A percentile compares a stretch with the other conserved stretches of the same genome.
Conservation (phyloP, 2,329 filamentous ascomycete species). For the Venturia pyrina region DNA sequence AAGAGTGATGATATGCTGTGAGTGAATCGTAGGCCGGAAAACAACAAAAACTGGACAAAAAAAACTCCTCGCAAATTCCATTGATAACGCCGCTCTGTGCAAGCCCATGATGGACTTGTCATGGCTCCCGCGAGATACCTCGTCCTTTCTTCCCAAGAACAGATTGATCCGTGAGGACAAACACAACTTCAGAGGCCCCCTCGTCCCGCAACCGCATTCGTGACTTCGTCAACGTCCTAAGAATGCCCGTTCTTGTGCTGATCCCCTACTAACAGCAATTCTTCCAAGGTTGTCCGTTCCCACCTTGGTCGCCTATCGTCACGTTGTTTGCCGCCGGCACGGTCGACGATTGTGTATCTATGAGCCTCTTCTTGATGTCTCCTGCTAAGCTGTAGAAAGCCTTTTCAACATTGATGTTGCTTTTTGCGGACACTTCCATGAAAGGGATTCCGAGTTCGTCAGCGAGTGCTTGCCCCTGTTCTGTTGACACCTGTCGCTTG, state of each 20-base stretch:
- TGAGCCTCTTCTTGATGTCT: conserved; percentile 97
- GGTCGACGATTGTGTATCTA: conserved; percentile 53
- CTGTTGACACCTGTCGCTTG: conserved; percentile 87
- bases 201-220: not conserved
- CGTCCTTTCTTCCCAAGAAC: not conserved
- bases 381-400: conserved; percentile 91
- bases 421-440: conserved; percentile 96
- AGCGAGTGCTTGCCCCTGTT: conserved; percentile 85
- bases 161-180: not conserved
- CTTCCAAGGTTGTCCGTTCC: conserved; percentile 10
- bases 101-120: not conserved
- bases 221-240: not conserved
- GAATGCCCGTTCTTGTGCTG: not conserved
- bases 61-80: not conserved
- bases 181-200: not conserved
- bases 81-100: not conserved
- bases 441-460: conserved; percentile 96
- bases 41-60: not conserved
- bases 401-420: conserved; percentile 99
- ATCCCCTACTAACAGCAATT: conserved; percentile 11
- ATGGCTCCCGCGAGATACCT: not conserved
- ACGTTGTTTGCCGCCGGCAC: conserved; percentile 9
- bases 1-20: conserved; percentile 1
- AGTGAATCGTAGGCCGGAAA: not conserved
- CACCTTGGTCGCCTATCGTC: not conserved